Conservation (phyloP, 345 rosid species). For the Lepidium aucheri region DNA sequence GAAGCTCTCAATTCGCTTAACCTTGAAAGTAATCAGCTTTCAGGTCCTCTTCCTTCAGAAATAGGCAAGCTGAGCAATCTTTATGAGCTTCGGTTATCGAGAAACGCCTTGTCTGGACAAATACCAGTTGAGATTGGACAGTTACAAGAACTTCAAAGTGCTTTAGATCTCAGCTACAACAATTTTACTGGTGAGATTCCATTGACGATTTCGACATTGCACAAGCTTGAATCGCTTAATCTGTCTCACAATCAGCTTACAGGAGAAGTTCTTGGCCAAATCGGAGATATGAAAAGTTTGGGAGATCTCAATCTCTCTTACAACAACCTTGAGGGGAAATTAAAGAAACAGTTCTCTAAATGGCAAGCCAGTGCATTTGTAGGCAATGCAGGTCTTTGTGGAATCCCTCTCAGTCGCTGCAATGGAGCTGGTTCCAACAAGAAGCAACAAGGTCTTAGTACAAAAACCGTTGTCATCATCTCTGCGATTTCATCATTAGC, state of each 20-base stretch:
- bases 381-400: conserved; percentile 71
- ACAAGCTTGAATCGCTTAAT: conserved; percentile 63
- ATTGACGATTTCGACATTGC: conserved; percentile 49
- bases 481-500: conserved; percentile 54
- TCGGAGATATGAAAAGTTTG: conserved; percentile 69
- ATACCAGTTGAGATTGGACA: conserved; percentile 67
- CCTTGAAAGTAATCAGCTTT: conserved; percentile 58
- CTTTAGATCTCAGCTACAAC: conserved; percentile 67
- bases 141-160: conserved; percentile 73
- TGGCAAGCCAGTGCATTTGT: conserved; percentile 61
- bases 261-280: conserved; percentile 55
- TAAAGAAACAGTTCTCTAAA: conserved; percentile 51
- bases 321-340: conserved; percentile 58
- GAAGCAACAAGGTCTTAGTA: conserved; percentile 32
- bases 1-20: conserved; percentile 68
- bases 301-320: conserved; percentile 62
- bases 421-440: conserved; percentile 6
- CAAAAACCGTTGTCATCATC: conserved; percentile 38
- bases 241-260: conserved; percentile 59
- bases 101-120: conserved; percentile 51
- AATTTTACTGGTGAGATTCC: conserved; percentile 55
- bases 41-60: conserved; percentile 59
- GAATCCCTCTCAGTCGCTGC: conserved; percentile 62
- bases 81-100: conserved; percentile 62
- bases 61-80: conserved; percentile 70